Percentiles rank a stretch among this genome's conserved stretches.
These are phyloP conservation scores for Suillus tomentosus DNA, from an alignment of 768 basidiomycete species.

Conservation along the genomic window DNA sequence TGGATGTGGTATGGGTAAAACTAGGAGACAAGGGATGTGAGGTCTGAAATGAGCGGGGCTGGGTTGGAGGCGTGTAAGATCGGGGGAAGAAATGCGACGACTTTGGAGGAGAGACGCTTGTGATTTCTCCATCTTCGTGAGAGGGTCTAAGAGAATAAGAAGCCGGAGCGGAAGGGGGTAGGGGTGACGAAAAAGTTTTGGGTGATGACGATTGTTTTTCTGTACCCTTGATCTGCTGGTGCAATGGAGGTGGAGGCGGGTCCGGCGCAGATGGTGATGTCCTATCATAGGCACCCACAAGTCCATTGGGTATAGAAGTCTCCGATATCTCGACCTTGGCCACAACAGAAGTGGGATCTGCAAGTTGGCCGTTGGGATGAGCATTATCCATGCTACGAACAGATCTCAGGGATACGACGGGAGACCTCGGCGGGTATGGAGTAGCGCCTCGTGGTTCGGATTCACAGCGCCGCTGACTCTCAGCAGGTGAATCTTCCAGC, in stretches of 20 bases:
- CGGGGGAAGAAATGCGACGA: constrained; percentile 34
- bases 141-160: constrained; percentile 33
- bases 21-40: constrained; percentile 29
- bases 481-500: background rate
- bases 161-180: constrained; percentile 5
- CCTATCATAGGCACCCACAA: background rate
- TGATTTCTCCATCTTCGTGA: constrained; percentile 58
- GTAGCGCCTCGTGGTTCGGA: background rate
- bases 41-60: constrained; percentile 47
- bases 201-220: background rate
- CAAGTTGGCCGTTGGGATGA: background rate
- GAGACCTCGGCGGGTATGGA: background rate
- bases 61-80: constrained; percentile 48
- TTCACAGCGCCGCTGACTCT: background rate
- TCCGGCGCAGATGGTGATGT: background rate
- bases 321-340: background rate
- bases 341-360: background rate
- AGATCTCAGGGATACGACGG: background rate
- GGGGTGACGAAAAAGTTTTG: background rate
- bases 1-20: constrained; percentile 25
- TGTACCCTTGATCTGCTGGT: background rate
- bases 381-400: background rate
- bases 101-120: constrained; percentile 38
- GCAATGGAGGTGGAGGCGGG: constrained; percentile 5
- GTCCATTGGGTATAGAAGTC: background rate